Base-by-base conservation (phyloP, 495 filamentous ascomycete species). In the Podospora fimiseda region DNA sequence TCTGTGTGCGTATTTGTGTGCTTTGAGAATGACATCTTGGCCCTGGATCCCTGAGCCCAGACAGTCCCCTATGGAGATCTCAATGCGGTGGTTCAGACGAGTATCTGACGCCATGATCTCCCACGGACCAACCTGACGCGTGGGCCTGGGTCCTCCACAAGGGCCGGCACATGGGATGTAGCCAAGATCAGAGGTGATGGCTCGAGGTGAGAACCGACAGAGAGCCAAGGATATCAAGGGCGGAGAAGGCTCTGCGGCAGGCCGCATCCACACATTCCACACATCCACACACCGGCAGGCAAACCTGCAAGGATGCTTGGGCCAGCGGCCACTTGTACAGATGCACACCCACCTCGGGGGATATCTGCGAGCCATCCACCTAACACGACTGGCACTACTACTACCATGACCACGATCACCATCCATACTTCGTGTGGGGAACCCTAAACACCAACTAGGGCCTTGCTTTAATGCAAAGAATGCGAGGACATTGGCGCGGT, bases 101-200 rank as follows among this genome's bases (percentile, higher is more conserved):
- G 57, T 58, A 58, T 66, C 60, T 67, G 60, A 68, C 66, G 68
- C 66, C 65, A 69, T 68, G 66, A 67, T 67, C 60, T 64, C 56
- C 62, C 48, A 60, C 62, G 59, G 56, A 43, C 59, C 60, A 64
- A 64, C 62, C 61, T 67, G 59, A 66, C 53, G 65, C 67, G 56
- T 53, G 56, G 51, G 52, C 27, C 27, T 33, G 27, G 57, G 48
- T 38, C 56, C 58, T 59, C 53, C 50, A 62, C 64, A 64, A 66
- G 60, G 59, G 57, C 36, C 55, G 61, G 56, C 57, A 60, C 58
- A 62, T 60, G 27, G 53, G 21, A 53, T 52, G 55, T 47, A 51
- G 52, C 59, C 50, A 58, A 58, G 52, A 44, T 46, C 38, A 24
- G 40, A 33, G 21, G 37, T 47, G 48, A 38, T 43, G n/a, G n/a